Evolutionary conservation across 345 rosid species (phyloP).

Genomic region (Acer negundo): DNA sequence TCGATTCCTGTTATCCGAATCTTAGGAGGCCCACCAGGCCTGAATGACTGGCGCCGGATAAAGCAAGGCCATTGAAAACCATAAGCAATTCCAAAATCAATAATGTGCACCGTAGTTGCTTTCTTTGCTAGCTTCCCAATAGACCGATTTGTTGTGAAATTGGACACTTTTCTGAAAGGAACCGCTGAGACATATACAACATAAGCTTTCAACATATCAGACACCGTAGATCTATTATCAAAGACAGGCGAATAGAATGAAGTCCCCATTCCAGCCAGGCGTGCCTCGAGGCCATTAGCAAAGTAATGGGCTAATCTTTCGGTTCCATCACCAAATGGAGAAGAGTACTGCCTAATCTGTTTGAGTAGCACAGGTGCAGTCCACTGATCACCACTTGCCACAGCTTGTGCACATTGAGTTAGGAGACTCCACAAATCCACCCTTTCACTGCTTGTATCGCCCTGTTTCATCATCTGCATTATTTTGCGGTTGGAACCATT

Average conservation of each 20-base stretch:
- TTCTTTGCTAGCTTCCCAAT: slow-evolving; percentile 36
- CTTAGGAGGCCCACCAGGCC: slow-evolving; percentile 56
- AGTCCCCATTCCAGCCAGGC: slow-evolving; percentile 30
- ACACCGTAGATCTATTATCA: slow-evolving; percentile 15
- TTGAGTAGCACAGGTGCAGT: slow-evolving; percentile 30
- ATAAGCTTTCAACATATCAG: slow-evolving; percentile 33
- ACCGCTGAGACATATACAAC: slow-evolving; percentile 1
- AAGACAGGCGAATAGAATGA: slow-evolving; percentile 15
- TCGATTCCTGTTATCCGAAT: slow-evolving; percentile 59
- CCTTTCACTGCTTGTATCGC: slow-evolving; percentile 6
- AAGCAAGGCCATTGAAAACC: slow-evolving; percentile 71
- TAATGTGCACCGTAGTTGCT: slow-evolving; percentile 44
- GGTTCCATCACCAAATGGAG: slow-evolving; percentile 41
- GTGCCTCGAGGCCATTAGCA: slow-evolving; percentile 43
- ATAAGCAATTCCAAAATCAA: slow-evolving; percentile 55
- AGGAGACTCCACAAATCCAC: slow-evolving; percentile 41
- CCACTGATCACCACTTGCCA: slow-evolving; percentile 32
- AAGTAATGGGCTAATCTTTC: slow-evolving; percentile 45
- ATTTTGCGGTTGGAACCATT: slow-evolving; percentile 18
- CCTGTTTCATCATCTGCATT: slow-evolving; percentile 5
- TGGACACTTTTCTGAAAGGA: slow-evolving; percentile 36
- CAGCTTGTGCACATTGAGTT: slow-evolving; percentile 37
- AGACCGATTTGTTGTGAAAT: slow-evolving; percentile 40
- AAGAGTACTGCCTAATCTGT: slow-evolving; percentile 39
- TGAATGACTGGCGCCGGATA: slow-evolving; percentile 49